Base-by-base conservation (phyloP, 768 basidiomycete genomes). In the Tricholoma hemisulphureum region DNA sequence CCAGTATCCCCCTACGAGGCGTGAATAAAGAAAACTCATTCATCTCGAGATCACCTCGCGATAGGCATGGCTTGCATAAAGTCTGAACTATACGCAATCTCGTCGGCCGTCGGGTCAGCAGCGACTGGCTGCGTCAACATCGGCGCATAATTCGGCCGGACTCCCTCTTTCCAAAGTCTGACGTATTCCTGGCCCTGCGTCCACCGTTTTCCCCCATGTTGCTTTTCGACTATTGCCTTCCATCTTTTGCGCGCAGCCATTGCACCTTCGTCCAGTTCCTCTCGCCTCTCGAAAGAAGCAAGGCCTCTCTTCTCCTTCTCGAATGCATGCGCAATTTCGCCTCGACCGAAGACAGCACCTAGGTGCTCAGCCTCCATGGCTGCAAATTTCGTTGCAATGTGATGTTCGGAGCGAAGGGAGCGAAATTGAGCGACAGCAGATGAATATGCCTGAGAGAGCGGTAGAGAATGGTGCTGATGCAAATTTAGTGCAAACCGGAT, bases 381-480 rank as follows among this genome's bases (percentile, higher is more conserved):
- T 18, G 96, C 95, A 53, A 92, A 84, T 3, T 80, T 77, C 35
- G 84, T 86, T 2, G 91, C 82, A 50, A 93, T 80, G 64, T 93
- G 84, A 65, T 90, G 87, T 71, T 92, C 89, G 32, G 93, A 87
- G 35, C 95, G 87, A 37, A 99, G 80, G 14, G 92, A 78, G 46
- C 92, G 89, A 75, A 95, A 99, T 71, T 98, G 93, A 5, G 85
- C 80, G 9, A 95, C 80, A 26, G 93, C 88, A 10, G 78, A 74
- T 2, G 81, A 79, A 71, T 99, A 99, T 11, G 97, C 96, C 46
- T 86, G 73, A 3, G 89, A 85, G 26, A 97, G 76, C 0, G 91
- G 78, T 29, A 85, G 55, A 6, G 69, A 58, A 68, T 93, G 89
- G 57, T 83, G 61, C 59, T 83, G 72, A 70, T 93, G 83, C 13